These are phyloP conservation scores for Cladosporium sp. DNA, from an alignment of 2,329 filamentous ascomycete genomes.

Conservation along the genomic window DNA sequence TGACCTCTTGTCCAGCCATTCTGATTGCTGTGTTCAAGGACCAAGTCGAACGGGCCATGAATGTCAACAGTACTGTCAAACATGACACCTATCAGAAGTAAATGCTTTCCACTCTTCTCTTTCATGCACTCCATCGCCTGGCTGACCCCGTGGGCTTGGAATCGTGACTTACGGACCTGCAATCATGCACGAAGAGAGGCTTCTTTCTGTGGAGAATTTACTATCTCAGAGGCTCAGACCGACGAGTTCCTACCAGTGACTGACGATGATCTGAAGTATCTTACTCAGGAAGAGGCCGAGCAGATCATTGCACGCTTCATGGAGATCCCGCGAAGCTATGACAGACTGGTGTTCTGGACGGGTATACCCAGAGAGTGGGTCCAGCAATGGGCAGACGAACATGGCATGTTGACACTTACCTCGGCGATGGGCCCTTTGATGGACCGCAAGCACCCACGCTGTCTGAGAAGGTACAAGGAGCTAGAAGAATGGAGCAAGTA, in stretches of 20 bases:
- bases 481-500: neutral
- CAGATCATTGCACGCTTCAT: neutral
- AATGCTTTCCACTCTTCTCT: slow-evolving; percentile 3
- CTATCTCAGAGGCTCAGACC: neutral
- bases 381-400: slow-evolving; percentile 2
- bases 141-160: slow-evolving; percentile 4
- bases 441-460: neutral
- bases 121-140: slow-evolving; percentile 2
- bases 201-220: neutral
- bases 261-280: neutral
- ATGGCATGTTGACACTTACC: slow-evolving; percentile 1
- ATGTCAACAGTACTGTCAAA: neutral
- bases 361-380: slow-evolving; percentile 7
- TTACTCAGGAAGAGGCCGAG: slow-evolving; percentile 1
- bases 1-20: neutral
- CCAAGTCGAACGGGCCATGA: neutral
- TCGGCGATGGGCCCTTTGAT: slow-evolving; percentile 4
- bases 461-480: neutral
- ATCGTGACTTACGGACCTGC: neutral
- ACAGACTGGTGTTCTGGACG: slow-evolving; percentile 2
- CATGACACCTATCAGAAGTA: neutral
- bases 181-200: neutral
- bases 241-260: neutral
- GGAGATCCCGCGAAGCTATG: slow-evolving; percentile 1
- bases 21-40: neutral